Evolutionary conservation across 2,329 filamentous ascomycete species (phyloP), one percentile per base, ranked within the genome.

Genomic region (Talaromyces sp.): DNA sequence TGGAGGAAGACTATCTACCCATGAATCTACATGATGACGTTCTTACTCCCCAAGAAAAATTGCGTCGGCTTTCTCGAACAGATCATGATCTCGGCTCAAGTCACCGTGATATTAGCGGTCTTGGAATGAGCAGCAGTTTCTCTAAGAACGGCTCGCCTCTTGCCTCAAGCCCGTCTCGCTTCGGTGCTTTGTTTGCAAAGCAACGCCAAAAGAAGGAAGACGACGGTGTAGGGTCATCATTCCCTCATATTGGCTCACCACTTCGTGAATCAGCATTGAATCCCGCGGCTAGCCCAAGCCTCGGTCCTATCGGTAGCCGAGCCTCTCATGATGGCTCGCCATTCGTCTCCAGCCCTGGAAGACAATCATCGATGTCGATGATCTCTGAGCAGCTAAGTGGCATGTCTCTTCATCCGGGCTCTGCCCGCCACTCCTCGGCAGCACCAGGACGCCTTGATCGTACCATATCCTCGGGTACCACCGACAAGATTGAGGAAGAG

Each of bases 1-100:
- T 94, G 64, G 90, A 96, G 70, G 92, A 96, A 66, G 91, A 96
- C 65, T 90, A 94, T 65, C 80, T 97, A 9, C 94, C 93, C 0
- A 88, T 80, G 24, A 84, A 80, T 50, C 70, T 87, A 41, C 83
- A 84, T 57, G 84, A 87, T 59, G 78, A 87, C 64, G 77, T 87
- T 13, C 77, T 87, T 30, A 84, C 82, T 0, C 83, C 84, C 0
- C 82, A 85, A 59, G 83, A 85, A 63, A 81, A 80, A 62, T 78
- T 82, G 68, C 78, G 84, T 41, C 78, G 84, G 16, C 77, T 83
- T 47, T 86, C 84, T 11, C 78, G 83, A 41, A 82, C 81, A 13
- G 82, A 84, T 43, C 76, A 78, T 49, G 82, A 84, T 3, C 52
- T 72, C 62, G 76, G 62, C 66, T 74, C 66, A 33, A 76, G 72